phyloP scores from a whole-genome alignment of 2,329 filamentous ascomycete species.

The Hypoxylon sp. region DNA sequence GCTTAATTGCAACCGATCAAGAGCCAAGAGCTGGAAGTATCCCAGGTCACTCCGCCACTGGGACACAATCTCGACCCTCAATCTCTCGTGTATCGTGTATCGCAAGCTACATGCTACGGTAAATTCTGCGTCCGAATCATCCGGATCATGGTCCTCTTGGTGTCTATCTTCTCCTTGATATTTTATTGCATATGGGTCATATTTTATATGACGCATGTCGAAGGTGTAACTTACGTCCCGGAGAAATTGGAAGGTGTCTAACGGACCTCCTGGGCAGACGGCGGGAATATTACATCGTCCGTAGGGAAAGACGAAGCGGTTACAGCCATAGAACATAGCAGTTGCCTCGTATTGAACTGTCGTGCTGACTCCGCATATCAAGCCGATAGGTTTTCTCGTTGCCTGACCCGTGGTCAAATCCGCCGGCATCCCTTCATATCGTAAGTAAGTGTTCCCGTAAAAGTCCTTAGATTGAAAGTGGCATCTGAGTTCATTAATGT shows the following conservation, averaged over 20 bases:
- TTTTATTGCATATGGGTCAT: not conserved
- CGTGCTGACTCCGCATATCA: slow-evolving; percentile 22
- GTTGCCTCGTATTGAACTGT: slow-evolving; percentile 5
- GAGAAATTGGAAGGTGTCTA: not conserved
- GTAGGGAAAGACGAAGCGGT: slow-evolving; percentile 26
- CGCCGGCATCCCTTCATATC: slow-evolving; percentile 5
- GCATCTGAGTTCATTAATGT: not conserved
- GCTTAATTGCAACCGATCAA: slow-evolving; percentile 4
- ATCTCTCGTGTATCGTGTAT: no score
- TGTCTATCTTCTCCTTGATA: not conserved
- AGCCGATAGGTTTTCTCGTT: slow-evolving; percentile 1
- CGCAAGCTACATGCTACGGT: no score
- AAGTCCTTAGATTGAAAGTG: not conserved
- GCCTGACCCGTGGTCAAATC: not conserved
- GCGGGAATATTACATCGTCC: not conserved
- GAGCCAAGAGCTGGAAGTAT: not conserved
- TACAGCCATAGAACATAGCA: slow-evolving; percentile 6
- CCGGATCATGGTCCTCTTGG: not conserved
- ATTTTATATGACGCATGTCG: slow-evolving; percentile 5
- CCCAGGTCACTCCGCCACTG: not conserved
- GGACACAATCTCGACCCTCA: not conserved
- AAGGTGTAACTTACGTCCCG: slow-evolving; percentile 15
- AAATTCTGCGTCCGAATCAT: no score
- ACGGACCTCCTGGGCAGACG: not conserved
- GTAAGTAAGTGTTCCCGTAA: not conserved